These are phyloP conservation scores for Solanum chacoense DNA, from an alignment of 305 asterid species.

Conservation along the genomic window DNA sequence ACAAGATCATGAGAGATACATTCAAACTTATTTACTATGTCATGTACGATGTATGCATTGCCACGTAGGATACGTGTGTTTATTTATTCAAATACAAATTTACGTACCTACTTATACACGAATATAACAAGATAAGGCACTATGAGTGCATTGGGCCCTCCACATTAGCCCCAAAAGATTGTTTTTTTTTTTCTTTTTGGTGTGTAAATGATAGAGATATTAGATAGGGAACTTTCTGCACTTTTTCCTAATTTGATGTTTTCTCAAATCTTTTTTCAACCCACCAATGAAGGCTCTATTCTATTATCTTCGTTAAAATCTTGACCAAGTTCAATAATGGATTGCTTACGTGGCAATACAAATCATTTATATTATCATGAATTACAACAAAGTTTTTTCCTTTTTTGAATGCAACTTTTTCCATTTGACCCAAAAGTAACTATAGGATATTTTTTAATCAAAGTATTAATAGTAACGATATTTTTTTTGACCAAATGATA, in stretches of 20 bases:
- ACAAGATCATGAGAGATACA: not conserved
- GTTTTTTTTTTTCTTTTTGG: not conserved
- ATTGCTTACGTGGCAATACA: not conserved
- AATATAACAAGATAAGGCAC: not conserved
- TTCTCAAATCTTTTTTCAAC: not conserved
- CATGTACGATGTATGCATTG: too few species aligned
- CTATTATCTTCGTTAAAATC: not conserved
- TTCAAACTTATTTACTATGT: not conserved
- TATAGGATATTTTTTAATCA: not conserved
- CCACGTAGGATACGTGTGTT: rapidly evolving
- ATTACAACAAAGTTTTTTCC: too few species aligned
- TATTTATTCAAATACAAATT: too few species aligned
- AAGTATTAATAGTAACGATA: too few species aligned
- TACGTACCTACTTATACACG: not conserved
- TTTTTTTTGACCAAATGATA: not conserved
- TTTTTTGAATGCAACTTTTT: not conserved
- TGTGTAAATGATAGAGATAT: not conserved
- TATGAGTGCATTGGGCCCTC: not conserved
- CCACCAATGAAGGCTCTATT: not conserved
- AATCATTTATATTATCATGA: not conserved
- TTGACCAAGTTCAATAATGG: not conserved
- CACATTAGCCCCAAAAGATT: not conserved
- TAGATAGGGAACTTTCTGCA: not conserved
- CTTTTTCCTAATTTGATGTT: not conserved
- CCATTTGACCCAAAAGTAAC: not conserved